Conservation (phyloP, 768 basidiomycete genomes). For the Naematelia aurantialba region DNA sequence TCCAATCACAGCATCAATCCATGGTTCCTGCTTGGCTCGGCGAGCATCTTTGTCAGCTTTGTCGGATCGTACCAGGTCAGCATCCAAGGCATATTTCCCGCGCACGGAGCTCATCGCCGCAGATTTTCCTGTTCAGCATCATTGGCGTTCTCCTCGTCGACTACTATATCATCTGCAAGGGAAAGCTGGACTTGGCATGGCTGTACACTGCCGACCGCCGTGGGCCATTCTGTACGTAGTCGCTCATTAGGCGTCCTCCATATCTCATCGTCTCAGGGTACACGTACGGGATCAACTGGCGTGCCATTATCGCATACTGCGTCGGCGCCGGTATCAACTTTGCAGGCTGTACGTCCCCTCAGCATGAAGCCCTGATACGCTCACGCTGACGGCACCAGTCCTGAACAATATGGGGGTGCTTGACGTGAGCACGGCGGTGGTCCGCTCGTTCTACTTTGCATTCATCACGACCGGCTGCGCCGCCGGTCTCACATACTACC, state of each 20-base stretch:
- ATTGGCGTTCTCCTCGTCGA: conserved; percentile 27
- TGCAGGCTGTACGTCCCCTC: conserved; percentile 21
- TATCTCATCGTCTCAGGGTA: conserved; percentile 14
- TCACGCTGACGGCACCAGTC: no score
- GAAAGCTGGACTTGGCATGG: conserved; percentile 15
- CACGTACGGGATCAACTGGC: conserved; percentile 24
- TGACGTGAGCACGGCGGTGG: conserved; percentile 5
- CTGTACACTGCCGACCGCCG: conserved; percentile 23
- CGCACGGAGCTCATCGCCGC: no score
- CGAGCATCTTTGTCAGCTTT: conserved; percentile 33
- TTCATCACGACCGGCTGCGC: conserved; percentile 31
- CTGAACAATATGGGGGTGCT: conserved; percentile 28
- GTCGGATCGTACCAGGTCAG: conserved; percentile 22
- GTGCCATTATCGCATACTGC: conserved; percentile 24
- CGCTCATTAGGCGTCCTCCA: background rate
- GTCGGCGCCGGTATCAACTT: conserved; percentile 30
- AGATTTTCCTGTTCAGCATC: no score
- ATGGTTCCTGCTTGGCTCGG: conserved; percentile 33
- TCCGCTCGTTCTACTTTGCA: conserved; percentile 19
- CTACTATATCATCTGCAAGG: conserved; percentile 29
- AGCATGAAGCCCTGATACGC: no score
- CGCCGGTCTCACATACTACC: conserved; percentile 25
- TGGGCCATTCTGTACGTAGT: conserved; percentile 26
- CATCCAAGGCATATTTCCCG: conserved; percentile 17
- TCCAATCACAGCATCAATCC: conserved; percentile 17